A percentile compares a stretch with the other conserved stretches of the same genome.
phyloP scores from a whole-genome alignment of 2,329 filamentous ascomycete species.

The Chaetomiaceae sp. region DNA sequence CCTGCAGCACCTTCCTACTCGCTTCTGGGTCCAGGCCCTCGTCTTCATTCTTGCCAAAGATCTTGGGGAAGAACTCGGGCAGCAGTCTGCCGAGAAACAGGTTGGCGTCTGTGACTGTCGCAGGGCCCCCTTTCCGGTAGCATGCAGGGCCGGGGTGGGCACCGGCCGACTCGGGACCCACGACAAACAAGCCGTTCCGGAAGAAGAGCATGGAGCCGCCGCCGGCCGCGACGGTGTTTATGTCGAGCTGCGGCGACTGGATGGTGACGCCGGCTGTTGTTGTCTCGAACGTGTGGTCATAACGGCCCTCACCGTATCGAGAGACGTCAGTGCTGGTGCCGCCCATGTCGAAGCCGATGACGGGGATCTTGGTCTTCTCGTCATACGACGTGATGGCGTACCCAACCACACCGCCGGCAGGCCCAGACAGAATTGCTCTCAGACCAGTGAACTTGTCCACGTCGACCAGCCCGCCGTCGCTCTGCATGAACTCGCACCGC shows the following conservation, averaged over 20 bases:
- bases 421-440: conserved; percentile 80
- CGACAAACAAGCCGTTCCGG: conserved; percentile 83
- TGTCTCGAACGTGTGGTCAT: conserved; percentile 92
- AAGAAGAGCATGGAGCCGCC: conserved; percentile 83
- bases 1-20: conserved; percentile 68
- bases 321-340: conserved; percentile 91
- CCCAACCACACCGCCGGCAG: conserved; percentile 88
- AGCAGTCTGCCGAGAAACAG: conserved; percentile 77
- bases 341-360: conserved; percentile 96
- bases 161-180: conserved; percentile 83
- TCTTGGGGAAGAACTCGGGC: conserved; percentile 90
- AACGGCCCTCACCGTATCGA: conserved; percentile 75
- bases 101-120: conserved; percentile 93
- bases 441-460: conserved; percentile 79
- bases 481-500: conserved; percentile 93
- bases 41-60: conserved; percentile 86
- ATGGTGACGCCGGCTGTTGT: conserved; percentile 93
- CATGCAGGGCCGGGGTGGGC: conserved; percentile 88
- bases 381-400: conserved; percentile 92
- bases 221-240: conserved; percentile 90
- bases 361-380: conserved; percentile 70
- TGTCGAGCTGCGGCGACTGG: conserved; percentile 86
- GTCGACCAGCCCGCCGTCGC: conserved; percentile 68
- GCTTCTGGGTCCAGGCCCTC: conserved; percentile 72
- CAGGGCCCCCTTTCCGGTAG: conserved; percentile 82